These are phyloP conservation scores for Dalbergia cochinchinensis DNA, from an alignment of 306 rosid genomes.

Conservation along the genomic window DNA sequence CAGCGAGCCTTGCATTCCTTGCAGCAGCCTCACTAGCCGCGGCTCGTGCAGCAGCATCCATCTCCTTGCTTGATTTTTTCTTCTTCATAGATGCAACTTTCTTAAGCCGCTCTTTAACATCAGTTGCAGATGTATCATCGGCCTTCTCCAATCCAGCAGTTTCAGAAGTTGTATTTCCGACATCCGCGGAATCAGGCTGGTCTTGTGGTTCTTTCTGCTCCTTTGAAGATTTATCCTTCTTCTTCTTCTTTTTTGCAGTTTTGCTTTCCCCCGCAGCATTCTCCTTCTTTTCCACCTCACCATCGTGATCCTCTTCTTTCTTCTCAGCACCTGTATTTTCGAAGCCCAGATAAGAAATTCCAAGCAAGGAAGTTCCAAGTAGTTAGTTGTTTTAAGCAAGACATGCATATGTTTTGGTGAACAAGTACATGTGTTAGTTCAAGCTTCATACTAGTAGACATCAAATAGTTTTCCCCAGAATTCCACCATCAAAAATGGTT, in stretches of 20 bases:
- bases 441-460: not conserved
- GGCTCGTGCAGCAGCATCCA: conserved; percentile 82
- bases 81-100: conserved; percentile 75
- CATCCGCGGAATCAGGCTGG: conserved; percentile 51
- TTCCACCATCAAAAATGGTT: conserved; percentile 10
- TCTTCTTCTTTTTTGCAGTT: conserved; percentile 73
- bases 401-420: not conserved
- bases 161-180: conserved; percentile 49
- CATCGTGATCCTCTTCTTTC: conserved; percentile 51
- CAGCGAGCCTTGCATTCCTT: conserved; percentile 71
- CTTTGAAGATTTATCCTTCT: conserved; percentile 77
- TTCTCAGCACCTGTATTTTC: conserved; percentile 51
- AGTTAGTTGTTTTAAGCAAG: not conserved
- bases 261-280: conserved; percentile 65
- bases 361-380: not conserved
- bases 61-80: conserved; percentile 79
- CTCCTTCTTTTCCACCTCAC: conserved; percentile 64
- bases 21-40: conserved; percentile 83
- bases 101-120: conserved; percentile 83
- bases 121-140: conserved; percentile 60
- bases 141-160: conserved; percentile 55
- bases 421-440: not conserved
- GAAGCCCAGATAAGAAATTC: not conserved
- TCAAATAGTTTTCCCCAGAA: not conserved
- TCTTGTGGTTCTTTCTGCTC: conserved; percentile 69